Evolutionary conservation across 441 rosid genomes (phyloP).

Genomic region (Manihot esculenta): DNA sequence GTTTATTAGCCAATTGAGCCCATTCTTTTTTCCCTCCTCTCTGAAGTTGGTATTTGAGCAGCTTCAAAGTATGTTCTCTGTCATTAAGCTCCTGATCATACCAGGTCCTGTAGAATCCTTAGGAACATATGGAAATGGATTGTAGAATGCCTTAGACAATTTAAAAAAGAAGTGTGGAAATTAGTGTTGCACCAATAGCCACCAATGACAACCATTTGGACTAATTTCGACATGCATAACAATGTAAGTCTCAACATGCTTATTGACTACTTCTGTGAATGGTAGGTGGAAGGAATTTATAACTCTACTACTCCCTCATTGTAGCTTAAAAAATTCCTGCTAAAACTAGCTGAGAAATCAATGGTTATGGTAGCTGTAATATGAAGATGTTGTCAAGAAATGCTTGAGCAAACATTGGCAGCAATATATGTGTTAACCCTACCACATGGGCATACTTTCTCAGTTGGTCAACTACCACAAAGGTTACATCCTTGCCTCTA

Average conservation of each 20-base stretch:
- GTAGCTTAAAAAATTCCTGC: neutral
- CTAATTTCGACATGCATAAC: neutral
- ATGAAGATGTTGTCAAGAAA: neutral
- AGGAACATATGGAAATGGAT: neutral
- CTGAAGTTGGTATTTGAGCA: too few relatives aligned
- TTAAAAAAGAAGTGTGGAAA: neutral
- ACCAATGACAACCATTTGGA: neutral
- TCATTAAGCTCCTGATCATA: too few relatives aligned
- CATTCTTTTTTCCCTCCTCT: too few relatives aligned
- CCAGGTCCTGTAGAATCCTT: neutral
- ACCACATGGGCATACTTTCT: neutral
- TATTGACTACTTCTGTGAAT: too few relatives aligned
- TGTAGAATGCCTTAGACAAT: neutral
- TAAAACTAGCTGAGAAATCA: neutral
- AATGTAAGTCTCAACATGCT: neutral
- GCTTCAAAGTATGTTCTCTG: too few relatives aligned
- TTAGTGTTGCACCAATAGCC: neutral
- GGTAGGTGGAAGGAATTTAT: too few relatives aligned
- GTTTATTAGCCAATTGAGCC: too few relatives aligned
- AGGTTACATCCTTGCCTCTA: neutral
- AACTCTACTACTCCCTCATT: too few relatives aligned
- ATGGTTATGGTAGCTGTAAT: neutral
- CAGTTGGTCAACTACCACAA: neutral
- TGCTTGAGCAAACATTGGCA: neutral
- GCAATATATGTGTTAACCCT: neutral